phyloP scores from a whole-genome alignment of 352 stramenopile species.

The Globisporangium recalcitrans region DNA sequence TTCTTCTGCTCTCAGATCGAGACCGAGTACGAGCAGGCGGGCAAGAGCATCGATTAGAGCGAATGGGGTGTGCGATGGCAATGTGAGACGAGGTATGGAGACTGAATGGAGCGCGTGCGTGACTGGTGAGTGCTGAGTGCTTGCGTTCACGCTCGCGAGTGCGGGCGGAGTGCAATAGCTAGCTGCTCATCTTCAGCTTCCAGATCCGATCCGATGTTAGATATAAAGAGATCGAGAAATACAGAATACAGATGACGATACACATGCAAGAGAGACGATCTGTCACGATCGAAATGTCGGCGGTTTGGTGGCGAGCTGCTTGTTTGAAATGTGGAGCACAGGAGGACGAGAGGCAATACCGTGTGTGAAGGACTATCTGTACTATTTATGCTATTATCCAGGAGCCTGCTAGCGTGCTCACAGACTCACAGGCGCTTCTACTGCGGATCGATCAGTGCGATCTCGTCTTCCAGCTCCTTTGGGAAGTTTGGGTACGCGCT shows the following conservation, averaged over 20 bases:
- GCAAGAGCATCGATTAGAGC: conserved; percentile 79
- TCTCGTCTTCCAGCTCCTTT: conserved; percentile 41
- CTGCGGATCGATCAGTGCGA: conserved; percentile 46
- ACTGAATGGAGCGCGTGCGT: too few relatives aligned
- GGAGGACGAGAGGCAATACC: neutral
- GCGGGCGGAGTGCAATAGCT: too few relatives aligned
- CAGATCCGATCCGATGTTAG: conserved; percentile 6
- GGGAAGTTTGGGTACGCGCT: conserved; percentile 34
- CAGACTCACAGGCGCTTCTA: conserved; percentile 1
- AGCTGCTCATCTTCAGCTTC: neutral
- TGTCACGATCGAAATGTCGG: neutral
- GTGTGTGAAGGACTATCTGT: neutral
- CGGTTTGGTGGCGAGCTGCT: neutral
- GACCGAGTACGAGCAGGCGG: conserved; percentile 76
- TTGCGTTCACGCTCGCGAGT: neutral
- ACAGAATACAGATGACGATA: conserved; percentile 4
- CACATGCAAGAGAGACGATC: neutral
- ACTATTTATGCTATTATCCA: conserved; percentile 1
- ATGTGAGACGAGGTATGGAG: neutral
- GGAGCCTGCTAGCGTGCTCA: neutral
- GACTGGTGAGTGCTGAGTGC: too few relatives aligned
- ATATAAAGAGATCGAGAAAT: conserved; percentile 9
- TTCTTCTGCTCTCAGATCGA: conserved; percentile 84
- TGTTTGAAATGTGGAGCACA: neutral
- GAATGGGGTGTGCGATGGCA: neutral